A percentile compares a stretch with the other conserved stretches of the same genome.
These are phyloP conservation scores for Yamadazyma triangularis DNA, from an alignment of 1,139 yeast genomes.

Conservation along the genomic window DNA sequence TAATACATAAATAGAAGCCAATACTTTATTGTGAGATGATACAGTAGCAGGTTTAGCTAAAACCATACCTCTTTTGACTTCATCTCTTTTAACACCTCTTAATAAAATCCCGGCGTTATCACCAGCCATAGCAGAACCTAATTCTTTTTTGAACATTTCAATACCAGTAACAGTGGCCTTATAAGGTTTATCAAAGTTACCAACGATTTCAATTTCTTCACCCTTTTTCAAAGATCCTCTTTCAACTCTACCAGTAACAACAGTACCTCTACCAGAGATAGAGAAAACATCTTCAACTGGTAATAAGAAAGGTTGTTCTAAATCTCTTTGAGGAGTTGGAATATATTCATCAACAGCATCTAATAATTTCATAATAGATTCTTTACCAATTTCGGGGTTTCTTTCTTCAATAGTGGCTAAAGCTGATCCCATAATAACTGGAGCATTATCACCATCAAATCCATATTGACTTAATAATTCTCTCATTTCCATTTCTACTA, in stretches of 20 bases:
- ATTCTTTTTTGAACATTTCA: constrained; percentile 98
- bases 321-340: constrained; percentile 95
- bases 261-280: constrained; percentile 99
- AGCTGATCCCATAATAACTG: constrained; percentile 98
- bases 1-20: constrained; percentile 89
- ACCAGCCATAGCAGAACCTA: constrained; percentile 97
- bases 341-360: constrained; percentile 91
- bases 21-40: constrained; percentile 89
- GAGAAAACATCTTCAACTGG: constrained; percentile 98
- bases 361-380: constrained; percentile 78
- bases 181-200: constrained; percentile 79
- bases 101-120: constrained; percentile 97
- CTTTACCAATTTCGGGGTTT: constrained; percentile 87
- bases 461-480: constrained; percentile 87
- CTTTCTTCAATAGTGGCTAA: constrained; percentile 88
- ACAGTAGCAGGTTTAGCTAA: constrained; percentile 90
- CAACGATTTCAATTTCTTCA: constrained; percentile 96
- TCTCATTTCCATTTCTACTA: constrained; percentile 99
- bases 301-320: constrained; percentile 94
- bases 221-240: constrained; percentile 97
- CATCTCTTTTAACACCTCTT: constrained; percentile 98
- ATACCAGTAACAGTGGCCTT: constrained; percentile 97
- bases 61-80: constrained; percentile 96
- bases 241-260: constrained; percentile 98
- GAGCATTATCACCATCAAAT: constrained; percentile 97